Percentiles rank a stretch among this genome's conserved stretches.
Conservation (phyloP, 768 basidiomycete species). For the Pholiota microspora region DNA sequence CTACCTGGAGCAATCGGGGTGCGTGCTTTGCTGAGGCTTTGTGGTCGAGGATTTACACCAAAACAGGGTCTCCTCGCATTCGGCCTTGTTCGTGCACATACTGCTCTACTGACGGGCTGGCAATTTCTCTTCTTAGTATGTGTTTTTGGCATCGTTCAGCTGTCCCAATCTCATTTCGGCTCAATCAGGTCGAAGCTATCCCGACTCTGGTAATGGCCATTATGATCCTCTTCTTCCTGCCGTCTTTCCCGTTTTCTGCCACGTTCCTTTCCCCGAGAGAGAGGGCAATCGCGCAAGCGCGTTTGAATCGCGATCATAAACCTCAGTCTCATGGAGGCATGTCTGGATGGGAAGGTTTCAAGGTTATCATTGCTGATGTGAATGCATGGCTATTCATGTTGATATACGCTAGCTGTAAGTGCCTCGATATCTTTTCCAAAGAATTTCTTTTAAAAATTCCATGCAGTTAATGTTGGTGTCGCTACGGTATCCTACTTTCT, state of each 20-base stretch:
- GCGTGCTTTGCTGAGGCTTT: conserved; percentile 7
- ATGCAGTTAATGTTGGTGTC: conserved; percentile 51
- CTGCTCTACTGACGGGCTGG: conserved; percentile 38
- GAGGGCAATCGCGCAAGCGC: conserved; percentile 55
- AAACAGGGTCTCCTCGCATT: conserved; percentile 53
- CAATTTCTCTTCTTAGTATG: conserved; percentile 56
- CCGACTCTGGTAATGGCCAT: conserved; percentile 53
- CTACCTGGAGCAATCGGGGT: conserved; percentile 56
- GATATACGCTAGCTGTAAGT: conserved; percentile 52
- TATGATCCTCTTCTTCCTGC: conserved; percentile 47
- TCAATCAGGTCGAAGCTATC: conserved; percentile 49
- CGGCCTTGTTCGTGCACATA: conserved; percentile 51
- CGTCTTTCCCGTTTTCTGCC: conserved; percentile 55
- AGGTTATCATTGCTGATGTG: conserved; percentile 45
- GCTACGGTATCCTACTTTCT: conserved; percentile 57
- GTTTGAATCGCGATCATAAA: conserved; percentile 52
- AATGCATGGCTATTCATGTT: conserved; percentile 54
- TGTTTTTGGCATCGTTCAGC: background rate
- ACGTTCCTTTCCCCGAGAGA: conserved; percentile 51
- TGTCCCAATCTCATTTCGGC: background rate
- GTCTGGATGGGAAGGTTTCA: conserved; percentile 55
- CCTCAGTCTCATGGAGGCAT: conserved; percentile 58
- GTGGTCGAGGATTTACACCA: background rate
- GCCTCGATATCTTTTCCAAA: background rate
- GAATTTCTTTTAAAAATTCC: background rate